phyloP scores from a whole-genome alignment of 1,139 yeast species.

The Zygosaccharomyces sapae region DNA sequence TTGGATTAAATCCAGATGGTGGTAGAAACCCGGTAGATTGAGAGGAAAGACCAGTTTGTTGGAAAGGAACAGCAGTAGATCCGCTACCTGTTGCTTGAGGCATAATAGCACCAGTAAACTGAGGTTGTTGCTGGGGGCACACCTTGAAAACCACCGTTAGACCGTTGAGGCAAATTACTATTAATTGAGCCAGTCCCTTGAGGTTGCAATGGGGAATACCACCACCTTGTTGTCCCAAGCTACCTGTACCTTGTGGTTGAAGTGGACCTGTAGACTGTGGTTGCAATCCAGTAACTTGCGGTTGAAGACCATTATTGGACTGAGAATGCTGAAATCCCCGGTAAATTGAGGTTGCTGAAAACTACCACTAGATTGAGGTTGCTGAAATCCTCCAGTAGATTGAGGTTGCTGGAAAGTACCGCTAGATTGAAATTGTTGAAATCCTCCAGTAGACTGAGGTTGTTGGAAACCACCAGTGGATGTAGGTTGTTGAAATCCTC shows the following conservation, averaged over 20 bases:
- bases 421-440: constrained; percentile 30
- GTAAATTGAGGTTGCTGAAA: constrained; percentile 29
- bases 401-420: constrained; percentile 31
- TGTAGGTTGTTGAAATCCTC: constrained; percentile 18
- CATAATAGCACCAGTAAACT: constrained; percentile 11
- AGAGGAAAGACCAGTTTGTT: constrained; percentile 22
- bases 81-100: constrained; percentile 12
- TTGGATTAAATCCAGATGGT: constrained; percentile 32
- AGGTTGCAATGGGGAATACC: constrained; percentile 23
- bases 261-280: constrained; percentile 40
- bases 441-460: constrained; percentile 31
- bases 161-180: not conserved
- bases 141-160: not conserved
- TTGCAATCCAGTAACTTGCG: constrained; percentile 40
- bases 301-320: constrained; percentile 36
- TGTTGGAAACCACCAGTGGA: constrained; percentile 20
- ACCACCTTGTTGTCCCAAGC: constrained; percentile 11
- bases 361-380: constrained; percentile 36
- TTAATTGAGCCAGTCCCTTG: constrained; percentile 16
- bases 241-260: constrained; percentile 4
- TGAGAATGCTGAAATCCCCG: constrained; percentile 32
- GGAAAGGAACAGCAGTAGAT: constrained; percentile 18
- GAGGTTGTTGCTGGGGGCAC: constrained; percentile 12
- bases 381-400: constrained; percentile 27
- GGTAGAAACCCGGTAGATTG: constrained; percentile 45